Conservation (phyloP, 306 rosid genomes). For the Herpetospermum pedunculosum region DNA sequence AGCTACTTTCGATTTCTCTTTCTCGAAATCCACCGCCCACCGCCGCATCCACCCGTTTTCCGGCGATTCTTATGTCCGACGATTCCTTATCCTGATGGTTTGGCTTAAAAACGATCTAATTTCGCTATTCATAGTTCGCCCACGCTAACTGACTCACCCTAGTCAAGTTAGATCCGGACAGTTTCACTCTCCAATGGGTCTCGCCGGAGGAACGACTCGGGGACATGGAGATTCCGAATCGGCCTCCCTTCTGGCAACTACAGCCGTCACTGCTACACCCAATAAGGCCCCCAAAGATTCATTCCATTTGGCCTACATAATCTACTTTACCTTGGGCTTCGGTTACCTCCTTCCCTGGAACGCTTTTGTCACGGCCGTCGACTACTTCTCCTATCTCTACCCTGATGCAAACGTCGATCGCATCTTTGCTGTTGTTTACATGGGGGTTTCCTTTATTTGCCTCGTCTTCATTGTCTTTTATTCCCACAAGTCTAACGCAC, state of each 20-base stretch:
- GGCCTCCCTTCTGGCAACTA: neutral
- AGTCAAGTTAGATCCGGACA: neutral
- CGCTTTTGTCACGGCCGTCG: constrained; percentile 84
- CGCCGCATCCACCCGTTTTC: no score
- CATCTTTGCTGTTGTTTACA: constrained; percentile 56
- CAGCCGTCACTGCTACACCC: neutral
- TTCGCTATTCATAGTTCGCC: neutral
- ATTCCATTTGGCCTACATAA: constrained; percentile 47
- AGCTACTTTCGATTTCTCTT: no score
- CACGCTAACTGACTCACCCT: no score
- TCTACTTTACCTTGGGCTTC: constrained; percentile 57
- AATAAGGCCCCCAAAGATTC: constrained; percentile 38
- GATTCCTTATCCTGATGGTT: no score
- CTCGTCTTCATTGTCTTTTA: constrained; percentile 46
- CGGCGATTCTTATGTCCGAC: no score
- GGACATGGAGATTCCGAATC: constrained; percentile 9
- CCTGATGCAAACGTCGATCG: constrained; percentile 82
- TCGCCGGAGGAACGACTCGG: no score
- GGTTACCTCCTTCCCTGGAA: constrained; percentile 95
- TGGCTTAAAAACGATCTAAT: neutral
- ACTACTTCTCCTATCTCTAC: constrained; percentile 73
- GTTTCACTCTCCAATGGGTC: no score
- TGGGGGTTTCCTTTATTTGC: constrained; percentile 38
- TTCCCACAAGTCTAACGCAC: constrained; percentile 44
- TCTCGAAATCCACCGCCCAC: no score